Base-by-base conservation (phyloP, 2,329 filamentous ascomycete species). In the Shiraia sp. region DNA sequence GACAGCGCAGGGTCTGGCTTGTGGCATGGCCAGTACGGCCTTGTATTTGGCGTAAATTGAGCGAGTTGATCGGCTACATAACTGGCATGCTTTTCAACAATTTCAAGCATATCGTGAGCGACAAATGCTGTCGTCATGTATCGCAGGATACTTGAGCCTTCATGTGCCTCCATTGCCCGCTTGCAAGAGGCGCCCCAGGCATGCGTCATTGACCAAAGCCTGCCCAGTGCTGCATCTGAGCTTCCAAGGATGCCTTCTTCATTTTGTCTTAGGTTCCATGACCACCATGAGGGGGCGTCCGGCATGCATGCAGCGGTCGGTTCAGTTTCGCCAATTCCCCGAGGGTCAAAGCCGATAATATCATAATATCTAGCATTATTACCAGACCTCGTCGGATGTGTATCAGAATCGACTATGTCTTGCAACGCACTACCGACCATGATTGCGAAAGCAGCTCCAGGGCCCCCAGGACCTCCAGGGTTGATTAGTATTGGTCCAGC, bases 81-180 rank as follows among this genome's bases (percentile, higher is more conserved):
- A 17, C 71, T 63, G 6, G 66, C 72, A 29, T 75, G 66, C 23
- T 53, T 64, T 45, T 79, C 75, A 9, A 73, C 63, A 25, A 79
- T 68, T 28, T 72, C 69, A 6, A 79, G 57, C 73, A 79, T 78
- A 45, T 79, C 76, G 27, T 71, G 61, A 2, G 73, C 75, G 2
- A 75, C 73, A 16, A 69, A 72, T 2, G 74, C 72, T 0, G 76
- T 78, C 12, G 70, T 72, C 32, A 75, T 61, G 52, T 73, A 75
- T 33, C 67, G 59, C 45, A 69, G 70, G 48, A 74, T 72, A 27
- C 74, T 54, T 2, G 59, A 51, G 3, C 53, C 69, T 25, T 61
- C 50, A 27, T 56, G 57, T 5, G 52, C 49, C 1, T 53, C 55
- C n/a, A 53, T 38, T 2, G 51, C 40, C 13, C 54, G 32, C 15